Conservation (phyloP, 73 alveolate species). For the Paramecium tetraurelia region DNA sequence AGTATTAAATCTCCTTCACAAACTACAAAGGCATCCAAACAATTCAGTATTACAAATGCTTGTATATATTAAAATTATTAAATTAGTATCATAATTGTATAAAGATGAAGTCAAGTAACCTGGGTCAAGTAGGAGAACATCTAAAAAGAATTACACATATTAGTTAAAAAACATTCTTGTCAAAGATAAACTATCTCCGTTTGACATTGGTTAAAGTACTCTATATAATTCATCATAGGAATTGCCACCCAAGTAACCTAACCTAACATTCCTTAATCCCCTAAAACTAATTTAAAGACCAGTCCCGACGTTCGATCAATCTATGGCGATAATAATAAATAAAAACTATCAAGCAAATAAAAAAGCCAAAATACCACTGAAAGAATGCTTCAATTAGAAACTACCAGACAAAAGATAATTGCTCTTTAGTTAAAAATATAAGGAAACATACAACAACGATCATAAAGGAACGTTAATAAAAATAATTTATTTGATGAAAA, state of each 20-base stretch:
- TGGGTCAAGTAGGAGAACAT: constrained; percentile 30
- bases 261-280: neutral
- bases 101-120: neutral
- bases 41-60: neutral
- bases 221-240: neutral
- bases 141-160: neutral
- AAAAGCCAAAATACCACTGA: neutral
- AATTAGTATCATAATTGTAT: neutral
- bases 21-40: neutral
- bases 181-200: constrained; percentile 14
- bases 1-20: neutral
- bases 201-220: constrained; percentile 6
- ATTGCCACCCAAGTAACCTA: neutral
- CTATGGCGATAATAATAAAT: neutral
- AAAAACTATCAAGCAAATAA: neutral
- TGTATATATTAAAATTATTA: neutral
- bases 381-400: neutral
- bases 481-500: neutral
- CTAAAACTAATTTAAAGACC: constrained; percentile 4
- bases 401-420: neutral
- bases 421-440: constrained; percentile 3
- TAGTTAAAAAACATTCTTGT: constrained; percentile 1
- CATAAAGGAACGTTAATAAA: neutral
- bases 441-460: neutral
- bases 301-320: constrained; percentile 11